Evolutionary conservation across 495 filamentous ascomycete species (phyloP), one percentile per base, ranked within the genome.

Genomic region (Pseudomonodictys pantanalensis): DNA sequence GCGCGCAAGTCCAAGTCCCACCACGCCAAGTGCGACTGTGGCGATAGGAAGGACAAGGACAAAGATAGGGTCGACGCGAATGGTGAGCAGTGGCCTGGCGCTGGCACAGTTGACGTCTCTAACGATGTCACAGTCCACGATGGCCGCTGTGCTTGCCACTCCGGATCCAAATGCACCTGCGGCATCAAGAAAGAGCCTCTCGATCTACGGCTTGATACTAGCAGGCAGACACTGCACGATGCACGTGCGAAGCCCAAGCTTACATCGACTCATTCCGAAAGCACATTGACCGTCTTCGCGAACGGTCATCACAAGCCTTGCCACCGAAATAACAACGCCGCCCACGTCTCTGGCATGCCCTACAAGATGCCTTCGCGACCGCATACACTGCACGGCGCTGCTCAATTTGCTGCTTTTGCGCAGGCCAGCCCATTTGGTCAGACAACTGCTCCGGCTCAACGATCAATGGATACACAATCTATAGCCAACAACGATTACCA

Each of bases 1-100:
- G 88, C 95, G 78, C 91, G 93, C 82, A 97, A 97, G 81, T 93
- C 92, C 73, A 90, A 95, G 62, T 87, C 93, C 62, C 88, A 91
- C 58, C 93, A 99, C 76, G 84, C 92, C 66, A 92, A 92, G 77
- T 99, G 93, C 79, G 92, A 97, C 73, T 99, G 93, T 76, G 92
- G 91, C 72, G 91, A 93, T 74, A 95, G 92, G 83, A 69, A 78
- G 56, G 80, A 84, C 62, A 79, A 79, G 59, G 41, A 41, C 55
- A 65, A 73, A 67, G 58, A 51, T 56, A 63, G 76, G 67, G 74
- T 75, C 65, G 81, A 85, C 74, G 73, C 73, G 70, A 84, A 84
- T 76, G 76, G 82, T 85, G 79, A 85, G 79, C 76, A 71, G 69
- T 56, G 73, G 69, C 73, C 71, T 69, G 68, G 74, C 69, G 67